phyloP scores from a whole-genome alignment of 2,329 filamentous ascomycete genomes.

The Hirsutella minnesotensis region DNA sequence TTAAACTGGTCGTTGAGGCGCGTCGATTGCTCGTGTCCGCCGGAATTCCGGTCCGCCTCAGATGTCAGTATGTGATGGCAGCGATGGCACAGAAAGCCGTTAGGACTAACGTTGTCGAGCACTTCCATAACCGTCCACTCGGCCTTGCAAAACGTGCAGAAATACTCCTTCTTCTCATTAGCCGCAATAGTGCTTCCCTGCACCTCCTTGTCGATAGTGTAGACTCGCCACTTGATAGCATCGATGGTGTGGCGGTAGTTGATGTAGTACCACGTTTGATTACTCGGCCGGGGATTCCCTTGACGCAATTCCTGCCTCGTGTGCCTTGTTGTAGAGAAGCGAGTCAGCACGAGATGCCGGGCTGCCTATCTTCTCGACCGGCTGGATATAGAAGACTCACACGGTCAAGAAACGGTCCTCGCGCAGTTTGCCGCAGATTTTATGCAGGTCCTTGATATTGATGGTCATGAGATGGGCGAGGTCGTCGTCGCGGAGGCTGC shows the following conservation, averaged over 20 bases:
- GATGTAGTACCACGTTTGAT: constrained; percentile 92
- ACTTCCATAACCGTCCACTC: constrained; percentile 89
- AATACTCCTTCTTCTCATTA: constrained; percentile 83
- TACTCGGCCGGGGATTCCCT: constrained; percentile 69
- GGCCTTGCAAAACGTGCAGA: constrained; percentile 67
- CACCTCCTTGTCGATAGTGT: constrained; percentile 77
- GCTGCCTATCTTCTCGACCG: no score
- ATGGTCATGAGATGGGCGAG: constrained; percentile 77
- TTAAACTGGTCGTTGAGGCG: constrained; percentile 69
- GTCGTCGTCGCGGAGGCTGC: constrained; percentile 77
- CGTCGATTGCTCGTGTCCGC: constrained; percentile 61
- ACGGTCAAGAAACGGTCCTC: constrained; percentile 79
- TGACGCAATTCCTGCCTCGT: constrained; percentile 61
- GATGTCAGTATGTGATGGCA: constrained; percentile 56
- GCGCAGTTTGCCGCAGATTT: constrained; percentile 71
- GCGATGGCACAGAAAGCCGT: constrained; percentile 72
- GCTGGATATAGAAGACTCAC: constrained; percentile 45
- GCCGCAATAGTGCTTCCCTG: constrained; percentile 72
- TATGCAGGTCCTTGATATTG: constrained; percentile 85
- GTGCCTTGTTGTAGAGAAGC: constrained; percentile 32
- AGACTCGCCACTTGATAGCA: constrained; percentile 89
- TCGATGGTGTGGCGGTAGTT: constrained; percentile 92
- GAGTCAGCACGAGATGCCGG: constrained; percentile 32
- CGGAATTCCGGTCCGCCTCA: constrained; percentile 54
- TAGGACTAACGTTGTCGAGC: constrained; percentile 57